These are phyloP conservation scores for Neurospora tetrasperma DNA, from an alignment of 495 filamentous ascomycete genomes.

Conservation along the genomic window DNA sequence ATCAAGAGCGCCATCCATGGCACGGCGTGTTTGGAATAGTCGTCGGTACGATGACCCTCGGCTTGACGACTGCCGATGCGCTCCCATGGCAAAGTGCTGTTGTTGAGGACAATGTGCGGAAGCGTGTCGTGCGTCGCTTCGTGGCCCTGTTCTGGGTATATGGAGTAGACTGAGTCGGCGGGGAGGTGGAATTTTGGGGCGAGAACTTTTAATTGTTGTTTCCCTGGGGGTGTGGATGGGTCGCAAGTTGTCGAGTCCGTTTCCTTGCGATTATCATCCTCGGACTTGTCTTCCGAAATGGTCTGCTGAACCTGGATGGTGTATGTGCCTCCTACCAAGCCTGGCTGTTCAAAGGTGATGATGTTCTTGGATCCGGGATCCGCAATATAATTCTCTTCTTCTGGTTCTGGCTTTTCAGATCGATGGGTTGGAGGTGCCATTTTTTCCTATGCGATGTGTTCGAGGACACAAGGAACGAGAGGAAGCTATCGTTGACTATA, in stretches of 20 bases:
- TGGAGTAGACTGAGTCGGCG: constrained; percentile 19
- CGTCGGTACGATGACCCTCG: constrained; percentile 1
- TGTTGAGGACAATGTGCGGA: constrained; percentile 42
- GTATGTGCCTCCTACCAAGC: neutral
- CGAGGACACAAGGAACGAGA: neutral
- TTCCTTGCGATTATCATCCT: neutral
- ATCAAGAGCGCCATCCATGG: constrained; percentile 33
- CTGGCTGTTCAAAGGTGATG: too few species aligned
- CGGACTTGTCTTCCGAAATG: neutral
- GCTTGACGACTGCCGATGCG: neutral
- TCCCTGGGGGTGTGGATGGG: too few species aligned
- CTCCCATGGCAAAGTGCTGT: constrained; percentile 42
- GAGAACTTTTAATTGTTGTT: too few species aligned
- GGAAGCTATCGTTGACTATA: neutral
- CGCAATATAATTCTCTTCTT: too few species aligned
- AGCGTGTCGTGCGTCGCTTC: constrained; percentile 24
- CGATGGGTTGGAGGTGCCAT: neutral
- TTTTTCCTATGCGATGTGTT: neutral
- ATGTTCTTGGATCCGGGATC: too few species aligned
- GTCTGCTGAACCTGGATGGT: neutral
- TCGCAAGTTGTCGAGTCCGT: too few species aligned
- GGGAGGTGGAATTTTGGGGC: constrained; percentile 15
- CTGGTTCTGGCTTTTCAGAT: neutral
- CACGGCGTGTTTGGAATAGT: constrained; percentile 15
- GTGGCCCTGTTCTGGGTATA: constrained; percentile 35